Conservation (phyloP, 805 yeast genomes). For the Ogataea pignaliae region DNA sequence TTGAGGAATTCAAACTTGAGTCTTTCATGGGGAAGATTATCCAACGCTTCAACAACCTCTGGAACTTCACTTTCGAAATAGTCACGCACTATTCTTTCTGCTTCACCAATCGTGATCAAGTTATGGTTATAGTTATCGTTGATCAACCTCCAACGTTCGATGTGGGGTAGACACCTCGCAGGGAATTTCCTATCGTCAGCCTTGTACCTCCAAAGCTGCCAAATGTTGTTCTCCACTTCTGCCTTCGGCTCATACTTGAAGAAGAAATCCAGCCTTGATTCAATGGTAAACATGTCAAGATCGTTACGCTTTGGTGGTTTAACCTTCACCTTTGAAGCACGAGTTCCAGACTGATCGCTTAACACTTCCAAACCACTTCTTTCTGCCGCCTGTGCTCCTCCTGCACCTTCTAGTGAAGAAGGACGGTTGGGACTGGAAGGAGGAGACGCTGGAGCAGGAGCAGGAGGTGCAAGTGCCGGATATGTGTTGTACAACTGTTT, state of each 20-base stretch:
- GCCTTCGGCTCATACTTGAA: slow-evolving; percentile 22
- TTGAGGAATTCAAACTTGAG: slow-evolving; percentile 51
- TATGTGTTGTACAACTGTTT: slow-evolving; percentile 5
- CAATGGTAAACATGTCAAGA: slow-evolving; percentile 23
- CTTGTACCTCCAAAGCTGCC: slow-evolving; percentile 26
- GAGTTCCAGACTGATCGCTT: no score
- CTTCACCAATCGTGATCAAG: slow-evolving; percentile 15
- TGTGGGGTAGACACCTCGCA: slow-evolving; percentile 10
- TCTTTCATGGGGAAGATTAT: slow-evolving; percentile 42
- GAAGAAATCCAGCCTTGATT: slow-evolving; percentile 18
- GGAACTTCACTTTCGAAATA: slow-evolving; percentile 31
- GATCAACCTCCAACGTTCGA: slow-evolving; percentile 18
- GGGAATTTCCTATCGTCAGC: slow-evolving; percentile 22
- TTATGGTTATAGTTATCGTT: slow-evolving; percentile 21
- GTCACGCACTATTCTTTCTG: slow-evolving; percentile 12
- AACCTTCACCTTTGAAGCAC: slow-evolving; percentile 1
- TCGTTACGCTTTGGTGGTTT: slow-evolving; percentile 18
- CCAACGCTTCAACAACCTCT: slow-evolving; percentile 42
- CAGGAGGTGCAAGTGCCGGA: slow-evolving; percentile 1
- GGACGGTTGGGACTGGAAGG: no score
- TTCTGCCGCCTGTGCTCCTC: no score
- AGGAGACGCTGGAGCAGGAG: no score
- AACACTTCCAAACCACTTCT: no score
- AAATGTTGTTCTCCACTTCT: slow-evolving; percentile 27
- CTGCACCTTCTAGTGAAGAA: no score